Conservation (phyloP, 2,329 filamentous ascomycete species). For the Boeremia lycopersici region DNA sequence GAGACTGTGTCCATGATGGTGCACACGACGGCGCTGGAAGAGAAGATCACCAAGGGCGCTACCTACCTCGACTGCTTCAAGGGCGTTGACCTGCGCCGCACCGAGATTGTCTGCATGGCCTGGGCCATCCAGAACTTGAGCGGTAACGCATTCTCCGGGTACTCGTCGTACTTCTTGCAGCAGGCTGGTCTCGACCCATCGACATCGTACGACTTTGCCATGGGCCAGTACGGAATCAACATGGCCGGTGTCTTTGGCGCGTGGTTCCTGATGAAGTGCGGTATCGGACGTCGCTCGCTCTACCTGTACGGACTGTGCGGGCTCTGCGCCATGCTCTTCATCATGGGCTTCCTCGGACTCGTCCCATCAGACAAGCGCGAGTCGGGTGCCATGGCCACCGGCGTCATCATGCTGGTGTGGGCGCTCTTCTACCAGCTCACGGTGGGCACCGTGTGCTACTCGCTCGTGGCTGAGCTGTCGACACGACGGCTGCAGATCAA, state of each 20-base stretch:
- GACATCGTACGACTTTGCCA: conserved; percentile 53
- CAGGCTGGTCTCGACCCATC: conserved; percentile 53
- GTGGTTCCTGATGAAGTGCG: conserved; percentile 78
- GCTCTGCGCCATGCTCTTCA: conserved; percentile 76
- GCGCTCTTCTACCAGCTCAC: conserved; percentile 75
- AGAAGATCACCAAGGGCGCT: conserved; percentile 74
- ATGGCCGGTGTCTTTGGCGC: conserved; percentile 82
- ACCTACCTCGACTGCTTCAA: conserved; percentile 84
- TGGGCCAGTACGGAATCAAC: conserved; percentile 69
- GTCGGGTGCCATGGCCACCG: conserved; percentile 74
- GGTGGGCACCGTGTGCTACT: conserved; percentile 89
- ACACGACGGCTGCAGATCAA: conserved; percentile 86
- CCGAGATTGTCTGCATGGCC: conserved; percentile 68
- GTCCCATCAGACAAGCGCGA: conserved; percentile 66
- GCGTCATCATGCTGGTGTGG: conserved; percentile 72
- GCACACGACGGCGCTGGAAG: conserved; percentile 81
- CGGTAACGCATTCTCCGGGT: conserved; percentile 56
- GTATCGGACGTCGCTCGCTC: conserved; percentile 75
- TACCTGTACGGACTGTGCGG: conserved; percentile 75
- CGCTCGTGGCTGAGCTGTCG: conserved; percentile 82
- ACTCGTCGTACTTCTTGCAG: conserved; percentile 57
- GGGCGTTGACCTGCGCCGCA: conserved; percentile 77
- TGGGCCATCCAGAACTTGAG: conserved; percentile 58
- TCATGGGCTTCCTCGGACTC: conserved; percentile 83
- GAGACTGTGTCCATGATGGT: conserved; percentile 93